A percentile compares a stretch with the other conserved stretches of the same genome.
phyloP scores from a whole-genome alignment of 768 basidiomycete species.

The Podaxis rugospora region DNA sequence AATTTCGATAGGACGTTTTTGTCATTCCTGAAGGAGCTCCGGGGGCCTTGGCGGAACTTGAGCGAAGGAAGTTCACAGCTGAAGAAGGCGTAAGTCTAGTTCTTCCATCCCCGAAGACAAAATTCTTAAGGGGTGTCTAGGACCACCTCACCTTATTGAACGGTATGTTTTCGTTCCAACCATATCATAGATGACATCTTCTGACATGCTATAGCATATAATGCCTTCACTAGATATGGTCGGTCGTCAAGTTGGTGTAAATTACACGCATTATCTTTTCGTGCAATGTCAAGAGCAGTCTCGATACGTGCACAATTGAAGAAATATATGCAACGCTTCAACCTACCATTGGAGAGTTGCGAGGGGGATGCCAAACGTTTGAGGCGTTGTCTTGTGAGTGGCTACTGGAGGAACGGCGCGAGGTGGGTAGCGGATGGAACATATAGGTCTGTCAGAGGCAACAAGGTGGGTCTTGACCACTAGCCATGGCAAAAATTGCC shows the following conservation, averaged over 20 bases:
- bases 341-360: conserved; percentile 79
- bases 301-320: conserved; percentile 94
- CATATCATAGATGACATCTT: neutral
- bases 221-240: conserved; percentile 83
- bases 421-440: conserved; percentile 91
- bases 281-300: conserved; percentile 89
- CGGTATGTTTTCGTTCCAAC: conserved; percentile 42
- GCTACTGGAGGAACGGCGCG: conserved; percentile 93
- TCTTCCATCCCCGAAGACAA: neutral
- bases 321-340: conserved; percentile 92
- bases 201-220: conserved; percentile 62
- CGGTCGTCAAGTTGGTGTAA: conserved; percentile 92
- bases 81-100: conserved; percentile 81
- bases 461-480: conserved; percentile 49
- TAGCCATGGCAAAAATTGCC: neutral
- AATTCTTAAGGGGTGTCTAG: conserved; percentile 30
- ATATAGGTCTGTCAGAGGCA: conserved; percentile 83
- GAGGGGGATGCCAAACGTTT: conserved; percentile 82
- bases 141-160: conserved; percentile 95
- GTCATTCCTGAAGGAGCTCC: conserved; percentile 81
- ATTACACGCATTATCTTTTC: conserved; percentile 86
- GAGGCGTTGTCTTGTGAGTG: conserved; percentile 84
- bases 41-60: conserved; percentile 86
- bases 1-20: conserved; percentile 70
- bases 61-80: conserved; percentile 93